Base-by-base conservation (phyloP, 768 basidiomycete species). In the Cubamyces sp. region DNA sequence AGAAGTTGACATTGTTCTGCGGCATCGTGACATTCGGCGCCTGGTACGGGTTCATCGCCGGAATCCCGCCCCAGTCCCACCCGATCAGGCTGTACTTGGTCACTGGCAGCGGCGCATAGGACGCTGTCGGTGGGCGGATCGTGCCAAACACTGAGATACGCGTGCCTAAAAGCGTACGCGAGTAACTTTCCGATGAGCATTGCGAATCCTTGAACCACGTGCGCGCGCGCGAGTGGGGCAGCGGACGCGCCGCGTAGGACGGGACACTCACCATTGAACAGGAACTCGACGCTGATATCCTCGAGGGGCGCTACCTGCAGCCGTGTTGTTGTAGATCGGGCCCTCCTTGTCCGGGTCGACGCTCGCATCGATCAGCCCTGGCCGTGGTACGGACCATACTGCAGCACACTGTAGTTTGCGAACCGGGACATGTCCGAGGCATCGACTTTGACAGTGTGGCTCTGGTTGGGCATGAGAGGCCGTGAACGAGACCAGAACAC, bases 1-100 rank as follows among this genome's bases (percentile, higher is more conserved):
- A 56, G 43, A 56, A 56, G 43, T 47, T 46, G 28, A 56, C 54
- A 28, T 56, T 56, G 54, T 56, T 47, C 12, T 19, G 28, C n/a
- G 54, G 54, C 7, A 3, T 16, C 14, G 54, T 56, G 26, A 56
- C 30, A 19, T 47, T 56, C 14, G 42, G 43, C 3, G 54, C 54
- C 19, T 47, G 8, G 21, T 19, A 56, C 28, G 43, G 54, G 18
- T 30, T 25, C 43, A 47, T 56, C 45, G 54, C 25, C 2, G 45
- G 43, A 5, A 30, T 46, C 18, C 54, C 54, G n/a, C 21, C 54
- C 11, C 37, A 56, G 45, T 56, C 43, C 18, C 16, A 56, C 28
- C 43, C 54, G 42, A 45, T 25, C 11, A 56, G 4, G 28, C 54
- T 56, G 45, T 56, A 56, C 34, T n/a, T 19, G 11, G 54, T 12